Evolutionary conservation across 2,329 filamentous ascomycete genomes (phyloP).

Genomic region (Phaeosphaeria sp.): DNA sequence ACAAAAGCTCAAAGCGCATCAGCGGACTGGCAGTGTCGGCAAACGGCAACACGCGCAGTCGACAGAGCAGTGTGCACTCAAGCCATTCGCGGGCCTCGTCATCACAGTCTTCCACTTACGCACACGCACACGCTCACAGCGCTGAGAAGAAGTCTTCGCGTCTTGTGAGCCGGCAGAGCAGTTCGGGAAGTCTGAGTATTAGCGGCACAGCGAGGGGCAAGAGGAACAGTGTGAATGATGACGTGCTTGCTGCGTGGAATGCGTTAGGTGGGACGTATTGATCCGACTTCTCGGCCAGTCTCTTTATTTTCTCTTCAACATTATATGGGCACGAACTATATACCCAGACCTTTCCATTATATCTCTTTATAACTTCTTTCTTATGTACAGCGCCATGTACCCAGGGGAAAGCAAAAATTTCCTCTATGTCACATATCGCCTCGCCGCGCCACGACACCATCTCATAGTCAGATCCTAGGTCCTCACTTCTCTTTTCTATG

Average conservation of each 20-base stretch:
- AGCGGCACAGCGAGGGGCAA: constrained; percentile 19
- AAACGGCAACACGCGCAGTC: constrained; percentile 15
- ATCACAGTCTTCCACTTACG: constrained; percentile 16
- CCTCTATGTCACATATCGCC: neutral
- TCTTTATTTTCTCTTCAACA: neutral
- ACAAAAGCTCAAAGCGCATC: constrained; percentile 23
- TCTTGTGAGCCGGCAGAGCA: constrained; percentile 30
- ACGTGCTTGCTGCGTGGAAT: constrained; percentile 56
- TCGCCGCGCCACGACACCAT: neutral
- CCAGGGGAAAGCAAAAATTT: neutral
- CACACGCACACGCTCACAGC: constrained; percentile 5
- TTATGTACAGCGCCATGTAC: neutral
- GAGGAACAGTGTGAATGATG: constrained; percentile 52
- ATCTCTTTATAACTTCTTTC: neutral
- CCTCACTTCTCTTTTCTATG: neutral
- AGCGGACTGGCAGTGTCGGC: constrained; percentile 22
- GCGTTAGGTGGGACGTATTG: constrained; percentile 51
- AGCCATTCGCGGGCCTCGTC: constrained; percentile 13
- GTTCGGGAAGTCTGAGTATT: constrained; percentile 30
- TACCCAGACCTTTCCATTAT: neutral
- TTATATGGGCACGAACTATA: neutral
- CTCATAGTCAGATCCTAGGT: neutral
- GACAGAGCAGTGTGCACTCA: constrained; percentile 32
- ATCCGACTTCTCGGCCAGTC: neutral
- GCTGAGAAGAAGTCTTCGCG: constrained; percentile 18